Conservation (phyloP, 441 rosid species). For the Populus hybrid region DNA sequence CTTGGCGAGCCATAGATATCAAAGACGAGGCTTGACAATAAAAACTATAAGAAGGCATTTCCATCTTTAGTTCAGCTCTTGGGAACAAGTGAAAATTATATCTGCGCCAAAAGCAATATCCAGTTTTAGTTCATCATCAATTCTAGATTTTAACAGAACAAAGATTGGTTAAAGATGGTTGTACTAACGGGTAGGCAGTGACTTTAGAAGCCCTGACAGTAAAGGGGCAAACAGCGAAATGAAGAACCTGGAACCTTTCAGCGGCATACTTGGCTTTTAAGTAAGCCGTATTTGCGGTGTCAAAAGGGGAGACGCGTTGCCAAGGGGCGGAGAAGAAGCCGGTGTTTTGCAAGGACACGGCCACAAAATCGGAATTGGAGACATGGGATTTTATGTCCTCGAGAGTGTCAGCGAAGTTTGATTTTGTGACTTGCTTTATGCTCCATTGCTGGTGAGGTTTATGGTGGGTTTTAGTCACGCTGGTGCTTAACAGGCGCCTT, state of each 20-base stretch:
- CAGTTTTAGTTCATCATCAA: neutral
- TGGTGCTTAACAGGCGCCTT: conserved; percentile 45
- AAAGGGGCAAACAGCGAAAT: conserved; percentile 83
- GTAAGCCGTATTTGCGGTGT: conserved; percentile 63
- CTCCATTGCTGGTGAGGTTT: conserved; percentile 31
- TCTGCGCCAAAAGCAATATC: conserved; percentile 36
- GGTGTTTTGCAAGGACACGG: conserved; percentile 61
- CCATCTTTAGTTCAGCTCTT: conserved; percentile 64
- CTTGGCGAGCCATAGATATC: conserved; percentile 73
- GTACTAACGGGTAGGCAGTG: conserved; percentile 60
- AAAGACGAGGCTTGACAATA: conserved; percentile 71
- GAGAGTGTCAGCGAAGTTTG: conserved; percentile 53
- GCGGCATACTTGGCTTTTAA: conserved; percentile 69
- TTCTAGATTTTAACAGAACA: neutral
- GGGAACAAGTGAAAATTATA: conserved; percentile 89
- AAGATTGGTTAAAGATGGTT: neutral
- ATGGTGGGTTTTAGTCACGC: conserved; percentile 20
- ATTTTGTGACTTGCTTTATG: conserved; percentile 59
- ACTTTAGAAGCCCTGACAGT: conserved; percentile 46
- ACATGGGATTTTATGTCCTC: conserved; percentile 51
- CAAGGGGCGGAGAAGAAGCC: conserved; percentile 74
- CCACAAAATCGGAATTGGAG: conserved; percentile 59
- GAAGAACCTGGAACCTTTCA: conserved; percentile 70
- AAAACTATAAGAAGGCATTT: conserved; percentile 85
- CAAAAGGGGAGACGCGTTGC: conserved; percentile 77